Evolutionary conservation across 2,329 filamentous ascomycete species (phyloP).

Genomic region (Aspergillus sp.): DNA sequence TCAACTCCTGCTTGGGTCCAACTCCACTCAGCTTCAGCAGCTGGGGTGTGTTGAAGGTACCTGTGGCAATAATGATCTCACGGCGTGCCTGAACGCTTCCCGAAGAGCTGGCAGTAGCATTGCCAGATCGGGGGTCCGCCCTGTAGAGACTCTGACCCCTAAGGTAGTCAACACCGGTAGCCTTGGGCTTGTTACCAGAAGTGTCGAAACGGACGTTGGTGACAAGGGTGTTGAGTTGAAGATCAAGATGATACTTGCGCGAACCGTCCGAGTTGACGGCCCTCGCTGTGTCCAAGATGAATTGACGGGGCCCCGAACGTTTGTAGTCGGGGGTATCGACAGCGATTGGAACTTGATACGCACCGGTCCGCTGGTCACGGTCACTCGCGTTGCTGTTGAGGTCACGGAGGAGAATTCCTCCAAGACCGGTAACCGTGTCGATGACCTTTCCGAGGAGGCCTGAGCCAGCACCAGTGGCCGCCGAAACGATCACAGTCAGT

Average conservation of each 20-base stretch:
- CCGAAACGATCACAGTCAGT: conserved; percentile 44
- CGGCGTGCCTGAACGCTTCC: conserved; percentile 34
- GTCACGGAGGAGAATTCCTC: conserved; percentile 42
- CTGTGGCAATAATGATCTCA: conserved; percentile 41
- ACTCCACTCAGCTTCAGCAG: conserved; percentile 55
- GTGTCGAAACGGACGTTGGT: conserved; percentile 40
- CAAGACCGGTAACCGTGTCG: conserved; percentile 38
- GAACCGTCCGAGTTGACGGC: conserved; percentile 43
- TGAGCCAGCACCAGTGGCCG: conserved; percentile 45
- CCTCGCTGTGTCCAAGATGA: conserved; percentile 45
- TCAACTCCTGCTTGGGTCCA: conserved; percentile 46
- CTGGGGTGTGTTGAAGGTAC: conserved; percentile 56
- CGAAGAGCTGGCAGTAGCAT: conserved; percentile 20
- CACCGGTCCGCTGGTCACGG: conserved; percentile 42
- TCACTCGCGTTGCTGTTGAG: conserved; percentile 40
- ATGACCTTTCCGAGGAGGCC: conserved; percentile 30
- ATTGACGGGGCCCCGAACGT: conserved; percentile 50
- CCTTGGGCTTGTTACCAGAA: conserved; percentile 28
- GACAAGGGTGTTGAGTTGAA: conserved; percentile 41
- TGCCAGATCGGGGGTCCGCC: conserved; percentile 33
- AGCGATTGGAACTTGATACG: conserved; percentile 53
- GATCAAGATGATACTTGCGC: conserved; percentile 48
- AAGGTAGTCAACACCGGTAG: conserved; percentile 42
- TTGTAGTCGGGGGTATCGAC: conserved; percentile 40
- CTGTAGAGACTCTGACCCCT: conserved; percentile 39